These are phyloP conservation scores for Ogataea pilisensis DNA, from an alignment of 805 yeast genomes.

Conservation along the genomic window DNA sequence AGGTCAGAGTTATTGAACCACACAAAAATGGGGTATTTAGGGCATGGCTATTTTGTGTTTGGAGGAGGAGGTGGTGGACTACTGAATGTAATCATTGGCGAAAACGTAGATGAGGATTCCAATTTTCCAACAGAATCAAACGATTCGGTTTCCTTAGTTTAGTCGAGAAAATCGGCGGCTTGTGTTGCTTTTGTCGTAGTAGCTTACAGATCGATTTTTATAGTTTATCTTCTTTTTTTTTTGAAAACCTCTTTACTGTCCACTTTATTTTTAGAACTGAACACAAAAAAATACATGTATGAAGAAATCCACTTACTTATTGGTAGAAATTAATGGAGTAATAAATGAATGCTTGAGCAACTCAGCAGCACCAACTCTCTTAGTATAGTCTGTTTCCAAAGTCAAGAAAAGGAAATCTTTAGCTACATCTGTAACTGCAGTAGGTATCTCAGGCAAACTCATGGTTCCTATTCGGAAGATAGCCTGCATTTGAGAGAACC, in stretches of 20 bases:
- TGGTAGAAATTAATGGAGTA: constrained; percentile 43
- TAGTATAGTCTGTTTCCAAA: constrained; percentile 69
- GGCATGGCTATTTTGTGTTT: constrained; percentile 22
- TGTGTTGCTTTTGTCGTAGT: no score
- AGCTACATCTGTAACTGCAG: constrained; percentile 64
- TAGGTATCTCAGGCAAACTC: constrained; percentile 75
- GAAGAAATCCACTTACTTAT: no score
- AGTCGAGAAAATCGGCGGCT: no score
- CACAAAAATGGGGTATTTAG: constrained; percentile 8
- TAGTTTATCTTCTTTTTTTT: no score
- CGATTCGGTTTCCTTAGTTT: no score
- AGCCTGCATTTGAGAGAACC: constrained; percentile 94
- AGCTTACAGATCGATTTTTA: no score
- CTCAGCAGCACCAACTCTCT: constrained; percentile 71
- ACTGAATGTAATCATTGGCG: constrained; percentile 13
- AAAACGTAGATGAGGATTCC: constrained; percentile 4
- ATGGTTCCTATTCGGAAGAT: constrained; percentile 89
- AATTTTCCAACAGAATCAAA: not conserved
- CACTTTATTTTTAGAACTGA: no score
- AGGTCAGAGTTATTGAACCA: constrained; percentile 6
- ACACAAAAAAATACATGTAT: no score
- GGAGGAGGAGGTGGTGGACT: constrained; percentile 19
- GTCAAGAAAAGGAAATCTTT: constrained; percentile 60
- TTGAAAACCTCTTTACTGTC: no score
- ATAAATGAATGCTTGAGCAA: constrained; percentile 63